Base-by-base conservation (phyloP, 306 rosid species). In the Inga leiocalycina region DNA sequence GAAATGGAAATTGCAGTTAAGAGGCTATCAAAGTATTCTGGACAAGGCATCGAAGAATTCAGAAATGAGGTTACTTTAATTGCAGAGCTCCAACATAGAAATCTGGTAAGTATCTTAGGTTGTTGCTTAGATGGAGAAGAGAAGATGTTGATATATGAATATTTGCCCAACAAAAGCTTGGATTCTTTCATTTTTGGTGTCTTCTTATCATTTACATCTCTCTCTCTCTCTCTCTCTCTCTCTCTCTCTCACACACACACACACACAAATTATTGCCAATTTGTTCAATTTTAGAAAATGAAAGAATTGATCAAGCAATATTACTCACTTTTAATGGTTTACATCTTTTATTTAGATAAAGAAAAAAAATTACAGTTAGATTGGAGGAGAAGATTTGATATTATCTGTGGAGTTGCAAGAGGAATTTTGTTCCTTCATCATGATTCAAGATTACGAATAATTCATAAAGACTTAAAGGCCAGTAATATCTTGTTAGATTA, bases 121-220 rank as follows among this genome's bases (percentile, higher is more conserved):
- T 57, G 64, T n/a, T 57, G 64, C 30, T 0, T 6, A 2, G 12
- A 57, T 20, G 24, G 64, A 57, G 64, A 89, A 2, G 94, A 92
- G 82, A 90, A 88, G 82, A 90, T 92, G 91, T 70, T 92, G 81
- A 80, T 90, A 45, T 92, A 90, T 34, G 94, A 90, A 45, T 92
- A 89, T 85, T 80, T 92, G 85, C 92, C 91, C 4, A 92, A 92
- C 68, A 92, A 79, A 84, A 92, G 93, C 85, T 84, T 57, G 64
- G 93, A 89, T 74, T 72, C 30, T 24, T 88, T 86, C 77, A 85
- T 92, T 78, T 92, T 90, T 49, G 79, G 91, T 90, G 85, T 27
- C 68, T 9, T 66, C 39, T 39, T 39, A 39, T 6, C 41, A 76
- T 74, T 32, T 65, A 34, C 41, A 34, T 24, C 75, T 65, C 73